Percentiles rank a stretch among this genome's conserved stretches.
Evolutionary conservation across 2,329 filamentous ascomycete species (phyloP).

Genomic region (Magnaporthiopsis rhizophila): DNA sequence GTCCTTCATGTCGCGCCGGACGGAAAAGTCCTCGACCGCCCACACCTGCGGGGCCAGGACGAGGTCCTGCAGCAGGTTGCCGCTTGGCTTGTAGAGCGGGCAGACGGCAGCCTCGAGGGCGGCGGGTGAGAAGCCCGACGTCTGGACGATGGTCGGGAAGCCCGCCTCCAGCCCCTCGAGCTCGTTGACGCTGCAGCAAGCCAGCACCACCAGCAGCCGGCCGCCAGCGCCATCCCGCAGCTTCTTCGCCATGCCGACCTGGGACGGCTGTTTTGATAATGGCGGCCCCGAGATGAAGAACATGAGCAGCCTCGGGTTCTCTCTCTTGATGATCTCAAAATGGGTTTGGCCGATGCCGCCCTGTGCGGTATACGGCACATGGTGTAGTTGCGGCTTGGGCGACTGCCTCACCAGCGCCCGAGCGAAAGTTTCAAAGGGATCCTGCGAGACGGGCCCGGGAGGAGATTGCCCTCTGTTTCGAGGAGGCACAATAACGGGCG

Average conservation of each 20-base stretch:
- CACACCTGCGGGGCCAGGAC: conserved; percentile 28
- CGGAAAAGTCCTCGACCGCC: conserved; percentile 29
- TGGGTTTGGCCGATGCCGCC: conserved; percentile 58
- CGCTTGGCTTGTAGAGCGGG: conserved; percentile 35
- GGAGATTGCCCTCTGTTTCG: conserved; percentile 47
- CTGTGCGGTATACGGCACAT: conserved; percentile 62
- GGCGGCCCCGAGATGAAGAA: conserved; percentile 50
- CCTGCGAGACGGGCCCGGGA: conserved; percentile 35
- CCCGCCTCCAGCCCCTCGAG: conserved; percentile 28
- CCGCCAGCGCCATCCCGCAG: conserved; percentile 24
- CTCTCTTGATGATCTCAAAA: conserved; percentile 50
- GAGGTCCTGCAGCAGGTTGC: conserved; percentile 15
- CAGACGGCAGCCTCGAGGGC: conserved; percentile 43
- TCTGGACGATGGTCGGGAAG: conserved; percentile 45
- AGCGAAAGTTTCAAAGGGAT: conserved; percentile 68
- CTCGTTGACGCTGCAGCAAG: conserved; percentile 38
- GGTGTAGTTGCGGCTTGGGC: conserved; percentile 50
- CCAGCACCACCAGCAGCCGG: conserved; percentile 42
- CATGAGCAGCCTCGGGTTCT: conserved; percentile 49
- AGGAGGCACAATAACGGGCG: conserved; percentile 1
- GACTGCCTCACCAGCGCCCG: conserved; percentile 53
- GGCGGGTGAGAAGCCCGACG: conserved; percentile 36
- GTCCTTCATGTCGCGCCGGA: conserved; percentile 26
- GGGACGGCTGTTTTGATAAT: conserved; percentile 38
- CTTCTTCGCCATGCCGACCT: conserved; percentile 41